phyloP scores from a whole-genome alignment of 108 stramenopile species.

The Stephanodiscus triporus region DNA sequence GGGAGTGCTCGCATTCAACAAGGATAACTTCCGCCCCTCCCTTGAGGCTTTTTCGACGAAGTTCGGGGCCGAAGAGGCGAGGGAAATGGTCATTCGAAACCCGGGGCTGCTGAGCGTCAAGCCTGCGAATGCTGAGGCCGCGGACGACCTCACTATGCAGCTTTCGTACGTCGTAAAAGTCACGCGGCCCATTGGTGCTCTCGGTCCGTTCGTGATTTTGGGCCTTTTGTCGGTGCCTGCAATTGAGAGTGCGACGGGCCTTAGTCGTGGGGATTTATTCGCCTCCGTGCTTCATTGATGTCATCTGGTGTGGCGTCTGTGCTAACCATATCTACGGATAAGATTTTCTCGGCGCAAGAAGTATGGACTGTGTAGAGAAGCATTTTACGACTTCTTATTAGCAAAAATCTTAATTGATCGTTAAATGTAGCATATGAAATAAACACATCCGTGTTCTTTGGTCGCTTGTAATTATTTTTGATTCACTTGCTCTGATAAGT shows the following conservation, averaged over 20 bases:
- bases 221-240: slow-evolving; percentile 58
- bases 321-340: neutral
- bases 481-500: neutral
- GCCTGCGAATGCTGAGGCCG: slow-evolving; percentile 61
- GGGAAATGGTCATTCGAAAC: slow-evolving; percentile 83
- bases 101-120: slow-evolving; percentile 78
- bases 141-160: slow-evolving; percentile 67
- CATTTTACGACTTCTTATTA: slow-evolving; percentile 1
- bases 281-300: slow-evolving; percentile 18
- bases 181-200: slow-evolving; percentile 66
- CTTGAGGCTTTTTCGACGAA: slow-evolving; percentile 65
- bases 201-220: slow-evolving; percentile 53
- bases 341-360: too few species aligned
- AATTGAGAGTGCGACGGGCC: slow-evolving; percentile 60
- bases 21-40: slow-evolving; percentile 55
- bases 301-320: neutral
- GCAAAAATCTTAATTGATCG: neutral
- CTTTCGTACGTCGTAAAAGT: slow-evolving; percentile 74
- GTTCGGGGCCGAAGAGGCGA: slow-evolving; percentile 82
- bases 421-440: slow-evolving; percentile 2
- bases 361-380: too few species aligned
- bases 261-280: slow-evolving; percentile 39
- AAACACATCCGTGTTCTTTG: too few species aligned
- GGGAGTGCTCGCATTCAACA: slow-evolving; percentile 69
- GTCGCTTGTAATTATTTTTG: neutral